phyloP scores from a whole-genome alignment of 345 rosid genomes.

The Hibiscus tridactylites region DNA sequence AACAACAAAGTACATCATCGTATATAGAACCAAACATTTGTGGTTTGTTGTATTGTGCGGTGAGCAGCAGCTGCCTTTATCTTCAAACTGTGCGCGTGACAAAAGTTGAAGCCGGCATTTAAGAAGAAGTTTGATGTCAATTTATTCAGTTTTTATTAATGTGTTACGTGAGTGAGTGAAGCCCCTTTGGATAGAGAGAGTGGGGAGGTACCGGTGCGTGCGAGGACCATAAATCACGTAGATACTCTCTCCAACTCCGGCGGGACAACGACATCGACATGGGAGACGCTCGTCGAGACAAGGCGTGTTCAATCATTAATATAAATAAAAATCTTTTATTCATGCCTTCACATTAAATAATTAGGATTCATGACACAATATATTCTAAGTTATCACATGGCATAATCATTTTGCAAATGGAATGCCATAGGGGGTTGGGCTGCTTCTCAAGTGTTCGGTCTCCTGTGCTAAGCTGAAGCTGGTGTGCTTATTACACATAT shows the following conservation, averaged over 20 bases:
- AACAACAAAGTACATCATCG: no score
- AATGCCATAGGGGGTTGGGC: no score
- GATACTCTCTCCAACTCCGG: conserved; percentile 34
- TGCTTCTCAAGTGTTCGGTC: no score
- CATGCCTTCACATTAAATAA: no score
- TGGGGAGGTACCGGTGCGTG: neutral
- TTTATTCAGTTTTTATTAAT: neutral
- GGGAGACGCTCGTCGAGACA: conserved; percentile 36
- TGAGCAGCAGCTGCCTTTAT: neutral
- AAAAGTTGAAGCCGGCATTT: neutral
- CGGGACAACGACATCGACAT: conserved; percentile 24
- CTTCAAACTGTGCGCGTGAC: conserved; percentile 45
- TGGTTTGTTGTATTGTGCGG: neutral
- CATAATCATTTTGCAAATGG: no score
- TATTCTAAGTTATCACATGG: no score
- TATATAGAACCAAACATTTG: no score
- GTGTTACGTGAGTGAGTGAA: conserved; percentile 14
- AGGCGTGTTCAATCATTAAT: no score
- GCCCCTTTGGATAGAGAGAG: neutral
- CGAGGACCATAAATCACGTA: conserved; percentile 41
- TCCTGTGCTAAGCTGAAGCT: no score
- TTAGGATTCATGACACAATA: no score
- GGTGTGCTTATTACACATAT: no score
- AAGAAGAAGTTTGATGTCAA: neutral
- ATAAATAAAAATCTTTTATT: no score